Evolutionary conservation across 495 filamentous ascomycete species (phyloP), one percentile per base, ranked within the genome.

Genomic region (Hypoxylon intermedium): DNA sequence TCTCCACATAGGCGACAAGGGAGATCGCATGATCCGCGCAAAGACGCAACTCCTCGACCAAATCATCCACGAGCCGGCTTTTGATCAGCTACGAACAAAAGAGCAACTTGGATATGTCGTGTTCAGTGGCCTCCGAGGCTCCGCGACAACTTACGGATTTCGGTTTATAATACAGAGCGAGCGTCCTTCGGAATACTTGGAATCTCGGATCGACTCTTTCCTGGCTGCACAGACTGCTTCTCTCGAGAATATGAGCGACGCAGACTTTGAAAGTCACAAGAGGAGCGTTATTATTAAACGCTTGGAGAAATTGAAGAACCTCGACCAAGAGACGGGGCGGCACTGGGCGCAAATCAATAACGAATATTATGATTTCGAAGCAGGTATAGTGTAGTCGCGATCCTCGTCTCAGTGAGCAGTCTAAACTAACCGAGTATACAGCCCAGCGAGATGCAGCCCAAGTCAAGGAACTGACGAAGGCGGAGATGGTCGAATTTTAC

Each of bases 41-140:
- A 92, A 91, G 76, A 79, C 89, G 0, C 79, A 92, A 38, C 81
- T 99, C 6, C 81, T 97, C 46, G 87, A 90, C n/a, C 95, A 99
- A 71, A 84, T 97, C 74, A 87, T 90, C 1, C 88, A 96, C 41
- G 94, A 99, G 78, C 92, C 92, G 13, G 89, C 86, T 19, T 99
- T 98, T 71, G 90, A 99, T 72, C 90, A 93, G 69, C 80, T 99
- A 1, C 86, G 94, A 37, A 97, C 94, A 37, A 97, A 97, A 72
- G 94, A 99, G 72, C 94, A 99, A 73, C 88, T 99, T 6, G 94
- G 94, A 11, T 99, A 99, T 67, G 87, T 98, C 40, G 94, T 99
- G 1, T 96, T 89, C 77, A 93, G 88, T 43, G 91, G 92, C 11
- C 75, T 84, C 9, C 80, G 89, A 38, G 79, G 86, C 51, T 84